phyloP scores from a whole-genome alignment of 148 eudicot genomes.

The Rhododendron ovatum region DNA sequence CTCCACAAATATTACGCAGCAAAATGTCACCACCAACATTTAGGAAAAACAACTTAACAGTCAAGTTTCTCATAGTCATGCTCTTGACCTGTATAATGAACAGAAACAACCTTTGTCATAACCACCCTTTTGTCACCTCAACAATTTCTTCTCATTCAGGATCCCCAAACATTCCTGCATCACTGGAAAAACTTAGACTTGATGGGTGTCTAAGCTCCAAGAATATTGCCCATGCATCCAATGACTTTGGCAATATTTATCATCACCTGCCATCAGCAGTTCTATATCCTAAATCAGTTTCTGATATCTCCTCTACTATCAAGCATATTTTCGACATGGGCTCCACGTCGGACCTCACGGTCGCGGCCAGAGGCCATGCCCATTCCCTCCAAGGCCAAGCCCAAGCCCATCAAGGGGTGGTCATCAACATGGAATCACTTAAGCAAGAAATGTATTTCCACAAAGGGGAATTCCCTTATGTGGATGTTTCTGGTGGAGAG shows the following conservation, averaged over 20 bases:
- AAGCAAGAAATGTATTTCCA: conserved; percentile 48
- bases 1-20: background rate
- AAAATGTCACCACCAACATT: conserved; percentile 28
- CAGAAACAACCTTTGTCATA: conserved; percentile 39
- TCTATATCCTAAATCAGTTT: conserved; percentile 65
- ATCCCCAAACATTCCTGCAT: conserved; percentile 27
- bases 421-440: conserved; percentile 81
- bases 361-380: conserved; percentile 93
- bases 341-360: conserved; percentile 41
- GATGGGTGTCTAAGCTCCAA: conserved; percentile 52
- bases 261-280: conserved; percentile 60
- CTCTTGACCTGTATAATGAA: conserved; percentile 38
- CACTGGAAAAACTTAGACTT: conserved; percentile 34
- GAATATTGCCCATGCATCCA: conserved; percentile 46
- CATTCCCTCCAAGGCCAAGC: conserved; percentile 93
- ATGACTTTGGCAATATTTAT: conserved; percentile 73
- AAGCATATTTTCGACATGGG: conserved; percentile 64
- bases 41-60: conserved; percentile 19
- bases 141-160: conserved; percentile 12
- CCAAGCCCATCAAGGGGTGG: conserved; percentile 68
- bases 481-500: conserved; percentile 83
- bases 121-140: conserved; percentile 46
- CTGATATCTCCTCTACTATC: conserved; percentile 62
- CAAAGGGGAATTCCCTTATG: conserved; percentile 49
- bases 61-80: conserved; percentile 34